Conservation (phyloP, 2,329 filamentous ascomycete species). For the Passalora sequoiae region DNA sequence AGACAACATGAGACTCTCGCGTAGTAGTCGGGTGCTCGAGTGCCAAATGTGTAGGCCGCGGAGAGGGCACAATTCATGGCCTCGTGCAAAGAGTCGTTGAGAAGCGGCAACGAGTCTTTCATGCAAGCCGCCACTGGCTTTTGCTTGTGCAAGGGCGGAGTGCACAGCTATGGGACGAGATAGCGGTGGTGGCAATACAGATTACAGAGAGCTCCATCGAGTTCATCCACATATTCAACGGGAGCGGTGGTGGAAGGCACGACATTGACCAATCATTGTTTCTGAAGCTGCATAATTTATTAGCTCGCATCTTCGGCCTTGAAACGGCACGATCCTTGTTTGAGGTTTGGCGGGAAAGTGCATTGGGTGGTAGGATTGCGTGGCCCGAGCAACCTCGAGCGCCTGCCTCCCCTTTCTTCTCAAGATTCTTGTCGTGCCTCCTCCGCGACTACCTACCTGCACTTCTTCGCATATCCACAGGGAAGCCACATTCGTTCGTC, state of each 20-base stretch:
- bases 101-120: slow-evolving; percentile 3
- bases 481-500: slow-evolving; percentile 12
- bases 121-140: slow-evolving; percentile 11
- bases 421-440: slow-evolving; percentile 10
- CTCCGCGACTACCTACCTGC: slow-evolving; percentile 2
- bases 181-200: too few relatives aligned
- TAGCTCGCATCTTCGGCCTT: neutral
- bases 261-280: neutral
- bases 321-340: slow-evolving; percentile 4
- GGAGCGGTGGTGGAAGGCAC: neutral
- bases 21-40: neutral
- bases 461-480: neutral
- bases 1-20: neutral
- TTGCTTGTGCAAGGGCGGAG: neutral
- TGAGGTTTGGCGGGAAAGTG: slow-evolving; percentile 2
- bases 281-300: neutral
- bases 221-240: neutral
- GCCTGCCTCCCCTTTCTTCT: slow-evolving; percentile 11
- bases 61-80: neutral
- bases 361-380: slow-evolving; percentile 7
- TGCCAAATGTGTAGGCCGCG: neutral
- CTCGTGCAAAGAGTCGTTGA: neutral
- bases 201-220: neutral
- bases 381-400: slow-evolving; percentile 3
- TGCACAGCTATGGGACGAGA: neutral